Percentiles rank a stretch among this genome's conserved stretches.
phyloP scores from a whole-genome alignment of 1,139 yeast genomes.

The Geotrichum siamense region DNA sequence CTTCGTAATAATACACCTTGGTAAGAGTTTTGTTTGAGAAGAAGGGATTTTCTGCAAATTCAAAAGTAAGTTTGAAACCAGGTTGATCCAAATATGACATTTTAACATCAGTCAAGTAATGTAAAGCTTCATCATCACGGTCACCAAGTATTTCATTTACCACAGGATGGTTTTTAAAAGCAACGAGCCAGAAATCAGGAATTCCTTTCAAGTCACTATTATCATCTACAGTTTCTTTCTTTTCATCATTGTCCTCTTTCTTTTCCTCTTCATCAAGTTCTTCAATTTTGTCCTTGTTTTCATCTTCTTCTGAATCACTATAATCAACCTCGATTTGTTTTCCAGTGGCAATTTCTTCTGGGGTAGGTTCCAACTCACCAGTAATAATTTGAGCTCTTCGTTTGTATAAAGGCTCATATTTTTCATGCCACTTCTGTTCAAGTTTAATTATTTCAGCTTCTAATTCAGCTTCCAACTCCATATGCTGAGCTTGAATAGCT shows the following conservation, averaged over 20 bases:
- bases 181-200: conserved; percentile 95
- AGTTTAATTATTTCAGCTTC: conserved; percentile 82
- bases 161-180: conserved; percentile 77
- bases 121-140: conserved; percentile 80
- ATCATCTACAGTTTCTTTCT: conserved; percentile 32
- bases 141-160: conserved; percentile 83
- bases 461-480: conserved; percentile 81
- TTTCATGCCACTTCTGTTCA: conserved; percentile 70
- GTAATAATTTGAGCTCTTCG: conserved; percentile 64
- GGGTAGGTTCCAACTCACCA: conserved; percentile 72
- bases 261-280: conserved; percentile 37
- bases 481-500: conserved; percentile 74
- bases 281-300: conserved; percentile 43
- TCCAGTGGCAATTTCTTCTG: conserved; percentile 73
- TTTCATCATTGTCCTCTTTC: conserved; percentile 23
- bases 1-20: conserved; percentile 74
- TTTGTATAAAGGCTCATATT: conserved; percentile 70
- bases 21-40: conserved; percentile 65
- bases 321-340: conserved; percentile 49
- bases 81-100: conserved; percentile 81
- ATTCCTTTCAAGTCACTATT: conserved; percentile 54
- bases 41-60: conserved; percentile 67
- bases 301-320: conserved; percentile 36
- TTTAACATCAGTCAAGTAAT: conserved; percentile 59
- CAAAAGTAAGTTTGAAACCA: conserved; percentile 83